These are phyloP conservation scores for Tausonia pullulans DNA, from an alignment of 1,284 basidiomycete genomes.

Conservation along the genomic window DNA sequence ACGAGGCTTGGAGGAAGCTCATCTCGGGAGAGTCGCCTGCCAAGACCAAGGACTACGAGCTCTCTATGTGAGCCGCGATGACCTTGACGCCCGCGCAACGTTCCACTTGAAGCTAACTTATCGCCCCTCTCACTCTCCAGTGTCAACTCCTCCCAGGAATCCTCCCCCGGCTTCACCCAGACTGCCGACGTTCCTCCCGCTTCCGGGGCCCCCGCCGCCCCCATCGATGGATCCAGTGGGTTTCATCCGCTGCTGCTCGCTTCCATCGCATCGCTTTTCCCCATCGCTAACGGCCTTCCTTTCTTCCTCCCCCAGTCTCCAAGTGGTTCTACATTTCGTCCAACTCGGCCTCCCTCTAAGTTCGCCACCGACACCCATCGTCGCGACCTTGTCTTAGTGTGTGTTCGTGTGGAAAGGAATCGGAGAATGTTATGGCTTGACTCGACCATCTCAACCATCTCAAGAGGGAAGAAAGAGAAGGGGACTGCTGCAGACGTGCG, in stretches of 20 bases:
- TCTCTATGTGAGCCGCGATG: slow-evolving; percentile 56
- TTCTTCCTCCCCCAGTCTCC: slow-evolving; percentile 22
- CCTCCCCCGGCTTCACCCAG: slow-evolving; percentile 65
- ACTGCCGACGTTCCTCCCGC: slow-evolving; percentile 55
- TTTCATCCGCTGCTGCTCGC: slow-evolving; percentile 13
- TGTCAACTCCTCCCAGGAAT: slow-evolving; percentile 50
- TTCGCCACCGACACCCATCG: too few species aligned
- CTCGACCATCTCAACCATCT: too few species aligned
- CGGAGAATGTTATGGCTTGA: too few species aligned
- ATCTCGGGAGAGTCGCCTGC: slow-evolving; percentile 64
- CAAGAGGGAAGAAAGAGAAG: too few species aligned
- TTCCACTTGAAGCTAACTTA: not conserved
- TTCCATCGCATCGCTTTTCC: not conserved
- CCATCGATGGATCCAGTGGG: slow-evolving; percentile 78
- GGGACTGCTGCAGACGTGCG: too few species aligned
- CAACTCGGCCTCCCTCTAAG: slow-evolving; percentile 21
- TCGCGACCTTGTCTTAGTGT: too few species aligned
- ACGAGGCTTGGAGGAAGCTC: slow-evolving; percentile 97
- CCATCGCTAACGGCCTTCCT: not conserved
- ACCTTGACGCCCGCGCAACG: not conserved
- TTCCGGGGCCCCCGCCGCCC: slow-evolving; percentile 67
- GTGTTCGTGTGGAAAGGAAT: too few species aligned
- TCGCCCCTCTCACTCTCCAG: slow-evolving; percentile 41
- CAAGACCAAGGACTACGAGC: slow-evolving; percentile 56
- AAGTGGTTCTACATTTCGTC: slow-evolving; percentile 34